Conservation (phyloP, 352 stramenopile species). For the Stramenopiles sp. region DNA sequence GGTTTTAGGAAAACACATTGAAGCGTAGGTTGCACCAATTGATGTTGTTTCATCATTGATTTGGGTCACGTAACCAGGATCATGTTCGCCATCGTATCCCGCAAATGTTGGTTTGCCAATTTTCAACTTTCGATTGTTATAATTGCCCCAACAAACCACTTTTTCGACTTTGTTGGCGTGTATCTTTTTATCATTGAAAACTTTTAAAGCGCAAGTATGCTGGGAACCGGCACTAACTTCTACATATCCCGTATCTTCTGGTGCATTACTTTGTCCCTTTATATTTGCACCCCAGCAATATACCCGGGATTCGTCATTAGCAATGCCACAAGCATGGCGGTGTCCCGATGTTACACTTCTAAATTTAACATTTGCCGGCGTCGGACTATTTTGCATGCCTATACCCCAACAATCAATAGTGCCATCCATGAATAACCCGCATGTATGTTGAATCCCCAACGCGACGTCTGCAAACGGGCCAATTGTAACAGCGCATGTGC, state of each 20-base stretch:
- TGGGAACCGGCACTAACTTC: background rate
- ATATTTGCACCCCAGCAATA: constrained; percentile 50
- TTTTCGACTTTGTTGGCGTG: background rate
- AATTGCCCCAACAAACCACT: background rate
- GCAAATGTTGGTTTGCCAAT: background rate
- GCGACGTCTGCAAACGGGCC: constrained; percentile 13
- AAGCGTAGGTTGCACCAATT: background rate
- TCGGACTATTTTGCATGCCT: background rate
- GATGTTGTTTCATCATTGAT: background rate
- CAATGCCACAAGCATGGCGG: constrained; percentile 29
- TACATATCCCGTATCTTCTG: background rate
- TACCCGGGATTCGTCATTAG: constrained; percentile 24
- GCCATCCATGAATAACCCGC: background rate
- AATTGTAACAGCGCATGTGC: background rate
- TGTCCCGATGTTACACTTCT: background rate
- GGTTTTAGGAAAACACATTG: background rate
- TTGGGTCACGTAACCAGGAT: background rate
- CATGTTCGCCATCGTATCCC: background rate
- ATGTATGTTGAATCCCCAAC: constrained; percentile 28
- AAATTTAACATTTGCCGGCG: background rate
- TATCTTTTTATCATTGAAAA: background rate
- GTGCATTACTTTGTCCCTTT: constrained; percentile 26
- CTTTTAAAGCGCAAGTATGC: background rate
- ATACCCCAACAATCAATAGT: background rate
- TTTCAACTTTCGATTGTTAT: background rate